Conservation (phyloP, 2,329 filamentous ascomycete genomes). For the Paecilomyces fulvus region DNA sequence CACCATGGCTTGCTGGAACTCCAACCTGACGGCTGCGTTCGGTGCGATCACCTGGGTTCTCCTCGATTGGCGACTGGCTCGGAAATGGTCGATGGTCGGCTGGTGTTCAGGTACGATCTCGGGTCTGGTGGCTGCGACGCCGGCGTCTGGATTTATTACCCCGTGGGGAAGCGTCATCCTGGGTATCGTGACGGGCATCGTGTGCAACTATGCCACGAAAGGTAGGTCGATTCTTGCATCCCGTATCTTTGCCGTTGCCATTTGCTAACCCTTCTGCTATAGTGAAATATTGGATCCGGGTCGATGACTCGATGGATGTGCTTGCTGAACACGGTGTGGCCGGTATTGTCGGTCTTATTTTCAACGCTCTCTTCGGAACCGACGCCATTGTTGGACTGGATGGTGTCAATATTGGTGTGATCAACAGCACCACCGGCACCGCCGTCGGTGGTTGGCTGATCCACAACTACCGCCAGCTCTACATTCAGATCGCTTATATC, state of each 20-base stretch:
- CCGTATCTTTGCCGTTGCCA: slow-evolving; percentile 10
- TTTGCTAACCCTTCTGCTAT: slow-evolving; percentile 16
- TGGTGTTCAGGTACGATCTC: slow-evolving; percentile 88
- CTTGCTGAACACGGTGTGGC: slow-evolving; percentile 85
- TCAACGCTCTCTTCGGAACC: slow-evolving; percentile 70
- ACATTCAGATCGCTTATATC: slow-evolving; percentile 62
- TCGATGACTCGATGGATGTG: slow-evolving; percentile 83
- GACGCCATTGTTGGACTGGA: slow-evolving; percentile 68
- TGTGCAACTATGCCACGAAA: slow-evolving; percentile 82
- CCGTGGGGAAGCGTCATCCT: slow-evolving; percentile 56
- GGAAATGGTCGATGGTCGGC: slow-evolving; percentile 90
- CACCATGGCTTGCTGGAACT: slow-evolving; percentile 97
- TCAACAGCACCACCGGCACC: slow-evolving; percentile 29
- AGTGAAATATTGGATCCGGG: slow-evolving; percentile 65
- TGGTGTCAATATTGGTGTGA: slow-evolving; percentile 47
- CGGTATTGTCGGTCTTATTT: slow-evolving; percentile 69
- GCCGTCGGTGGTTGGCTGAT: slow-evolving; percentile 60
- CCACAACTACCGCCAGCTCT: slow-evolving; percentile 61
- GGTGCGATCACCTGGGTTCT: slow-evolving; percentile 88
- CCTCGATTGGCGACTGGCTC: slow-evolving; percentile 87
- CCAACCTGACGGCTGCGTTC: slow-evolving; percentile 86
- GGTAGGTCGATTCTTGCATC: slow-evolving; percentile 47
- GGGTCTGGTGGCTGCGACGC: slow-evolving; percentile 79
- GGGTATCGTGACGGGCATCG: slow-evolving; percentile 54
- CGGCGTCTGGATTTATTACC: slow-evolving; percentile 70